Percentiles rank a stretch among this genome's conserved stretches.
phyloP scores from a whole-genome alignment of 257 asterid species.

The Solanum piurae region DNA sequence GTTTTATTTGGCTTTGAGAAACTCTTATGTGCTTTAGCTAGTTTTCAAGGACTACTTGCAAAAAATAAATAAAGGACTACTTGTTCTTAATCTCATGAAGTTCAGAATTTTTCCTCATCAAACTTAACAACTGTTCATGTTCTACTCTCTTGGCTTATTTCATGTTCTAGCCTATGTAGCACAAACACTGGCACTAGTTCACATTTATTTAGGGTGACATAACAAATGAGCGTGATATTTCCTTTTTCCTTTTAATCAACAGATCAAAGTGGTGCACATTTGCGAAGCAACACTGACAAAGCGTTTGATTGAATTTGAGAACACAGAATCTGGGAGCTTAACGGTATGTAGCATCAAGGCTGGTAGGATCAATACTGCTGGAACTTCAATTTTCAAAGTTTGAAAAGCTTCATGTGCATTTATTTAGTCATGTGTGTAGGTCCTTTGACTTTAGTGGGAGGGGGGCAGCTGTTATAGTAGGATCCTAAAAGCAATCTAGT shows the following conservation, averaged over 20 bases:
- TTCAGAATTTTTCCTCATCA: background rate
- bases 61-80: background rate
- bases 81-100: background rate
- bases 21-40: background rate
- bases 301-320: constrained; percentile 85
- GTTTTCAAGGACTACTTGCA: background rate
- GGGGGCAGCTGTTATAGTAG: background rate
- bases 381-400: background rate
- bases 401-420: background rate
- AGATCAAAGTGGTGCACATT: constrained; percentile 76
- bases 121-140: background rate
- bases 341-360: constrained; percentile 40
- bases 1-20: background rate
- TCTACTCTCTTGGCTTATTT: background rate
- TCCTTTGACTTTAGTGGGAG: background rate
- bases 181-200: background rate
- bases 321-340: constrained; percentile 73
- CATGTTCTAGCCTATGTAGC: background rate
- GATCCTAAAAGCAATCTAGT: background rate
- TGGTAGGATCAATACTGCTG: background rate
- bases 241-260: background rate
- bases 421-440: background rate
- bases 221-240: background rate
- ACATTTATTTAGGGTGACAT: background rate
- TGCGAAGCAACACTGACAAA: constrained; percentile 82